Conservation (phyloP, 2,329 filamentous ascomycete genomes). For the Colletotrichum sp. region DNA sequence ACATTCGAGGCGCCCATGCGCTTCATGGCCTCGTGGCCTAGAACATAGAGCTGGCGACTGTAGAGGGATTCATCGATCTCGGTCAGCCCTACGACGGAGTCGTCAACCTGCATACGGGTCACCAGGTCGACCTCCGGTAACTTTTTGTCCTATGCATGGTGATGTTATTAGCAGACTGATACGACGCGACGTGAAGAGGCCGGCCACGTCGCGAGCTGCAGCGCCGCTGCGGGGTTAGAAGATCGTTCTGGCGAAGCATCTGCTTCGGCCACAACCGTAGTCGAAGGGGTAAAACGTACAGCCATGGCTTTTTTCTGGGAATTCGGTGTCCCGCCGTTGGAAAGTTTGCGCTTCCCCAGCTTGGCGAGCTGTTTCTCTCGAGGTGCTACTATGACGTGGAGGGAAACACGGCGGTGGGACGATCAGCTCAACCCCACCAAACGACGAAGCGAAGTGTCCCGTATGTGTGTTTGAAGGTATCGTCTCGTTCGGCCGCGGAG, state of each 20-base stretch:
- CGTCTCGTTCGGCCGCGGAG: background rate
- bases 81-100: conserved; percentile 56
- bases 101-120: conserved; percentile 70
- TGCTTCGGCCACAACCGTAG: background rate
- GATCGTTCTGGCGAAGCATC: background rate
- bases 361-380: conserved; percentile 41
- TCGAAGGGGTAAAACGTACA: conserved; percentile 46
- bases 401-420: conserved; percentile 21
- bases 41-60: conserved; percentile 75
- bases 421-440: conserved; percentile 41
- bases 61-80: conserved; percentile 78
- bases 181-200: background rate
- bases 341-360: conserved; percentile 73
- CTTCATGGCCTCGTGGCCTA: conserved; percentile 90
- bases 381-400: conserved; percentile 17
- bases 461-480: background rate
- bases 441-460: conserved; percentile 20
- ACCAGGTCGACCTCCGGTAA: conserved; percentile 66
- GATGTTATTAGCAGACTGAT: conserved; percentile 18
- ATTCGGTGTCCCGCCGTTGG: conserved; percentile 62
- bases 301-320: conserved; percentile 66
- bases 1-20: conserved; percentile 97
- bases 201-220: background rate
- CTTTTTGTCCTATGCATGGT: conserved; percentile 49
- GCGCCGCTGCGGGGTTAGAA: background rate